Percentiles rank a stretch among this genome's conserved stretches.
Conservation (phyloP, 768 basidiomycete genomes). For the Hypholoma sublateritium region DNA sequence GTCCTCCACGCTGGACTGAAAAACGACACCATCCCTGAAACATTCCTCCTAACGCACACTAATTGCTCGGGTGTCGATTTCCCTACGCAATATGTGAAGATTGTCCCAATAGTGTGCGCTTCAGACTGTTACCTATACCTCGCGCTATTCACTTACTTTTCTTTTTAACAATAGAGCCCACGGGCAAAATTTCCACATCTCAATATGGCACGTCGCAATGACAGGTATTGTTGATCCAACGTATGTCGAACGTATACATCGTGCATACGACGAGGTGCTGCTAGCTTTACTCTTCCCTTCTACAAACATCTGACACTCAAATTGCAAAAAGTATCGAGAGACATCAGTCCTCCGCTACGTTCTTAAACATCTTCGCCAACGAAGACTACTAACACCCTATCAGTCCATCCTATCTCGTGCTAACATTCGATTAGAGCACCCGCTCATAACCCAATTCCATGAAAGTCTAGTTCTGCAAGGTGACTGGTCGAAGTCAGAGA, state of each 20-base stretch:
- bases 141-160: neutral
- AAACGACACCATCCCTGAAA: conserved; percentile 66
- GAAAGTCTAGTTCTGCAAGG: conserved; percentile 65
- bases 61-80: conserved; percentile 58
- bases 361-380: conserved; percentile 75
- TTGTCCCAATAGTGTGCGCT: conserved; percentile 72
- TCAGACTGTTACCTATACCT: neutral
- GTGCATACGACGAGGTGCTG: conserved; percentile 64
- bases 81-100: conserved; percentile 70
- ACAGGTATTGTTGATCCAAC: conserved; percentile 55
- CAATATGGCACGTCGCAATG: conserved; percentile 74
- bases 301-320: neutral
- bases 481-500: conserved; percentile 58
- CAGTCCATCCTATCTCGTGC: conserved; percentile 55
- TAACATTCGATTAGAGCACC: conserved; percentile 64
- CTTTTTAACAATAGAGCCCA: conserved; percentile 49
- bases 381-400: conserved; percentile 68
- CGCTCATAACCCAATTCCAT: conserved; percentile 66
- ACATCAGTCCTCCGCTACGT: conserved; percentile 62
- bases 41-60: conserved; percentile 55
- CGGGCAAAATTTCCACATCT: conserved; percentile 71
- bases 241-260: conserved; percentile 55
- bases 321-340: conserved; percentile 60
- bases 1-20: conserved; percentile 62
- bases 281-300: neutral